Base-by-base conservation (phyloP, 139 green algal genomes). In the Axilococcus clingmanii region DNA sequence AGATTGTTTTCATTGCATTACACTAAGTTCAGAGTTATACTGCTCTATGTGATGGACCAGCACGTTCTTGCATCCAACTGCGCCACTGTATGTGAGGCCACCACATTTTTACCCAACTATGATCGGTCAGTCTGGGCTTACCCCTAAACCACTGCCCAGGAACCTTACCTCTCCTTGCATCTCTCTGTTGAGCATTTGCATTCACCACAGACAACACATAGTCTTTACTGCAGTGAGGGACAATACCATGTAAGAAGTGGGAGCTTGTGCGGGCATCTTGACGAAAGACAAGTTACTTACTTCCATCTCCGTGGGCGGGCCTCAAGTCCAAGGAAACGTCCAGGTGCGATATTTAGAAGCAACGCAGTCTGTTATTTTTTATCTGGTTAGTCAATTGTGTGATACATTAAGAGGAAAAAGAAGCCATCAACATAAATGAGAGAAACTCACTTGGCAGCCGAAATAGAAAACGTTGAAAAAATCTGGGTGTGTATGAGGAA, bases 101-200 rank as follows among this genome's bases (percentile, higher is more conserved):
- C 68, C 79, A 88, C 81, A 82, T 90, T 28, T 77, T 69, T 66
- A 85, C 77, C 79, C 79, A 88, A 45, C 62, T 78, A 61, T 86
- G 63, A 25, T 64, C 82, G 2, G 58, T 61, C 3, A 52, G 7
- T 72, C 3, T 28, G 11, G 48, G 57, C 20, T 23, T 8, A 19
- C 48, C 52, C 47, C 60, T 59, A 29, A 43, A 49, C 76, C 73
- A 84, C 11, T 60, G 62, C 45, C 50, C 43, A 2, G 80, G 80
- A 46, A 64, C 48, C 50, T 83, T 69, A 16, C 81, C 81, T 27
- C 55, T 35, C 9, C 76, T 49, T 7, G 77, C 81, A 31, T 90
- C 58, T 2, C 79, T 57, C 23, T 71, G 62, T 68, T 73, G 75
- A 28, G 74, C 81, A 36, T 78, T 64, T 65, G 88, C 81, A 40